Conservation (phyloP, 768 basidiomycete genomes). For the Polyporus arcularius region DNA sequence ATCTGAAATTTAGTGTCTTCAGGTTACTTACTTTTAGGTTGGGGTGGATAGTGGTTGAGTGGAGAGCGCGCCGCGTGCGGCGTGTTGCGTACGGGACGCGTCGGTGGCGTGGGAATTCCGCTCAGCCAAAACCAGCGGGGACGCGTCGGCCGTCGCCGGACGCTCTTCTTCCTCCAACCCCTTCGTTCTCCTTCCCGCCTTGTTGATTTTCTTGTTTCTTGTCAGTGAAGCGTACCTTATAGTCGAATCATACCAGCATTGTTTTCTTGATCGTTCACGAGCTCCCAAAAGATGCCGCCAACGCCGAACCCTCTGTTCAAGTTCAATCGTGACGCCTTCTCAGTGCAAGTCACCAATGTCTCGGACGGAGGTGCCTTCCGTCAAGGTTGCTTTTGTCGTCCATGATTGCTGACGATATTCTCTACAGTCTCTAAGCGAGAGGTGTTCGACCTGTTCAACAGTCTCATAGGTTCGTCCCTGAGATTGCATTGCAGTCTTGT, state of each 20-base stretch:
- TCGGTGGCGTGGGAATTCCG: constrained; percentile 27
- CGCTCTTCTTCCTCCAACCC: constrained; percentile 22
- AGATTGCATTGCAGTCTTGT: background rate
- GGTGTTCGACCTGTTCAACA: constrained; percentile 56
- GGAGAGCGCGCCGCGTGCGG: background rate
- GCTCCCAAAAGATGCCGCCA: constrained; percentile 12
- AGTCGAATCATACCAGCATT: background rate
- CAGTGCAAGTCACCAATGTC: constrained; percentile 50
- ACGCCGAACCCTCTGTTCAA: constrained; percentile 33
- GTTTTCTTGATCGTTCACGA: constrained; percentile 2
- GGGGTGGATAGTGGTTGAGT: background rate
- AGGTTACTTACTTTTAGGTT: background rate
- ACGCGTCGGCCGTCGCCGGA: constrained; percentile 19
- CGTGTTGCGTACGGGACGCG: constrained; percentile 11
- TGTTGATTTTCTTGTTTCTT: constrained; percentile 20
- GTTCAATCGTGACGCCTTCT: constrained; percentile 40
- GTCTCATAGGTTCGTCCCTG: constrained; percentile 48
- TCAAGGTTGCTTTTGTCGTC: background rate
- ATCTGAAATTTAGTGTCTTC: too few relatives aligned
- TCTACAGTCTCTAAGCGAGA: constrained; percentile 42
- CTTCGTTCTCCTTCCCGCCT: constrained; percentile 6
- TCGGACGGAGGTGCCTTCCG: constrained; percentile 32
- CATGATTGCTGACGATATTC: background rate
- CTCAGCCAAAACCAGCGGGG: constrained; percentile 16
- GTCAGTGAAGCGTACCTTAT: constrained; percentile 7